Conservation (phyloP, 306 rosid species). For the Castanea crenata region DNA sequence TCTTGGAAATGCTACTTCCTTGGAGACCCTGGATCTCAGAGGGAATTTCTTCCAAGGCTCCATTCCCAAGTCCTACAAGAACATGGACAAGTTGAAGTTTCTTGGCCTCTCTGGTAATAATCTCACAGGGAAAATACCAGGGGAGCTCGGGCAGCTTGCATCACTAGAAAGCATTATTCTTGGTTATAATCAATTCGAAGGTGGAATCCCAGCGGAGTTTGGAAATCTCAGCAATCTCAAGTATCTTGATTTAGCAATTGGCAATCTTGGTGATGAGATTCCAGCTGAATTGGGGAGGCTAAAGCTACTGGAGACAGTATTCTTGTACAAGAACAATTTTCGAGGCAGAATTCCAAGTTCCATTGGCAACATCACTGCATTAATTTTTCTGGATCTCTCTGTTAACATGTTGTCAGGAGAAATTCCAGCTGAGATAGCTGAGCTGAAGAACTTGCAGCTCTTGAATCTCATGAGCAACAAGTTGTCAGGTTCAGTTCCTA, state of each 20-base stretch:
- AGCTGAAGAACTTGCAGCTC: conserved; percentile 70
- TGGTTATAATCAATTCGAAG: conserved; percentile 82
- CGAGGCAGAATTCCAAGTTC: conserved; percentile 63
- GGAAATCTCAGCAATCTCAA: conserved; percentile 75
- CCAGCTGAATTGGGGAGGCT: conserved; percentile 68
- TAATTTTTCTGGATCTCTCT: conserved; percentile 74
- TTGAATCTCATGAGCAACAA: conserved; percentile 76
- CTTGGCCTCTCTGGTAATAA: conserved; percentile 94
- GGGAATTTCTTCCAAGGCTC: conserved; percentile 81
- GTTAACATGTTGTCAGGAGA: conserved; percentile 69
- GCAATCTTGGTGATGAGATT: conserved; percentile 78
- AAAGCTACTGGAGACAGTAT: conserved; percentile 57
- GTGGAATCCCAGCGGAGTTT: conserved; percentile 72
- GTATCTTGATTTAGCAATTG: conserved; percentile 88
- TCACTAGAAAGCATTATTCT: conserved; percentile 72
- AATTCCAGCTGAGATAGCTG: conserved; percentile 65
- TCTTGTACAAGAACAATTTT: conserved; percentile 68
- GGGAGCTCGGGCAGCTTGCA: conserved; percentile 68
- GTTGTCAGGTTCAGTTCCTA: conserved; percentile 72
- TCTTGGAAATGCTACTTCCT: conserved; percentile 64
- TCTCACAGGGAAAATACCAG: conserved; percentile 71
- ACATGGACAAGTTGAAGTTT: conserved; percentile 75
- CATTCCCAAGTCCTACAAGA: conserved; percentile 58
- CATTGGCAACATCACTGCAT: conserved; percentile 52
- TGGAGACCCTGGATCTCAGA: conserved; percentile 82